Percentiles rank a stretch among this genome's conserved stretches.
phyloP scores from a whole-genome alignment of 164 flowering plant genomes.

The grape (Vitis vinifera) region DNA sequence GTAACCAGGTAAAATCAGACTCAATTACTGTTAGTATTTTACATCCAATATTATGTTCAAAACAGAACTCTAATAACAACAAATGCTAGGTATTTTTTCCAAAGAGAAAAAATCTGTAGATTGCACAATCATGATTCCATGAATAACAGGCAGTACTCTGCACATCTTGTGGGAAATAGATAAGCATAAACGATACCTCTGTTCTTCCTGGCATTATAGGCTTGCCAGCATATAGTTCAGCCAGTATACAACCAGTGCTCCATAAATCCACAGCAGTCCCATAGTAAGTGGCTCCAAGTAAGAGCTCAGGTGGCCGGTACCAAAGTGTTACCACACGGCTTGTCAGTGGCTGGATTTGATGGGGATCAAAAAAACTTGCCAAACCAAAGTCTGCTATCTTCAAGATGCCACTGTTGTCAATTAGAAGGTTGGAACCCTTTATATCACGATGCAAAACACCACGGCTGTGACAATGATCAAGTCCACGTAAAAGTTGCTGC shows the following conservation, averaged over 20 bases:
- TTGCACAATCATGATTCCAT: no score
- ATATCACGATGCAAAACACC: conserved; percentile 95
- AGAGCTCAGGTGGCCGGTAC: conserved; percentile 98
- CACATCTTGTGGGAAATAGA: not conserved
- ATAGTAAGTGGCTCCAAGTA: conserved; percentile 92
- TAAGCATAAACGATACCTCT: conserved; percentile 52
- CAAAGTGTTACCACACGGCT: conserved; percentile 97
- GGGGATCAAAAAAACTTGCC: conserved; percentile 79
- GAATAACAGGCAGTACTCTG: no score
- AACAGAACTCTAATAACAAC: no score
- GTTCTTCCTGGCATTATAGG: conserved; percentile 99
- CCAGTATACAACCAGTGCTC: conserved; percentile 98
- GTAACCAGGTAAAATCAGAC: no score
- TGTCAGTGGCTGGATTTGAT: conserved; percentile 72
- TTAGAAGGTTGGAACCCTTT: conserved; percentile 92
- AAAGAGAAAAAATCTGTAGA: no score
- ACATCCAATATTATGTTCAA: no score
- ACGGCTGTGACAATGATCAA: conserved; percentile 89
- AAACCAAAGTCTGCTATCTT: conserved; percentile 97
- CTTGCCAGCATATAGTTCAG: conserved; percentile 93
- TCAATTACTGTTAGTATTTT: no score
- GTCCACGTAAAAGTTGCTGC: conserved; percentile 90
- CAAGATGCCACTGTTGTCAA: conserved; percentile 84
- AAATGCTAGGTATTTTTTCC: no score
- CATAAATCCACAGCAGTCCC: conserved; percentile 95